Base-by-base conservation (phyloP, 495 filamentous ascomycete genomes). In the Entonaema liquescens region DNA sequence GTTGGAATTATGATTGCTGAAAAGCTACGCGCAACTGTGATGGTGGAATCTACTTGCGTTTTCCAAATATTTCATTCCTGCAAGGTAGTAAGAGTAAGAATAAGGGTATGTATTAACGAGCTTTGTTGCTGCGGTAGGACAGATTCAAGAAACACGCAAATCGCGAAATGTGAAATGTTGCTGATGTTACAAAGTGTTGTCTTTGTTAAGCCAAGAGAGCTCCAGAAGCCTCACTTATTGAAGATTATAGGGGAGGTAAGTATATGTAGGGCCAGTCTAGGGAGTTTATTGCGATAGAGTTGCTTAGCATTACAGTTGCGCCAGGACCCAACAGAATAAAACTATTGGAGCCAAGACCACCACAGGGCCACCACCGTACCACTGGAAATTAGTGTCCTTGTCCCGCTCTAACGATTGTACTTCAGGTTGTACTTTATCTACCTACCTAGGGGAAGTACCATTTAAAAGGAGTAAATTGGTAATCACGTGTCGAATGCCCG, bases 11-110 rank as follows among this genome's bases (percentile, higher is more conserved):
- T 25, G 55, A 65, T 68, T 38, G 50, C 49, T 58, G 65, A 56
- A n/a, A 40, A 68, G 58, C 44, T 73, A 73, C 70, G 65, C 65
- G 65, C 70, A 62, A 73, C 42, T 49, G 40, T 72, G 40, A 55
- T 62, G 50, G 57, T 50, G 49, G 5, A 54, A 33, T 50, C 64
- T 60, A 73, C 50, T 33, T 68, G 52, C 12, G n/a, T 47, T 42
- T 49, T 59, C 57, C 58, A 73, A 57, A 68, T 57, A 65, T 62
- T 62, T 73, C 65, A 68, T 65, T 62, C 56, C 70, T 62, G 29
- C 17, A 11, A 56, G 26, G 17, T 56, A 35, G 35, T 56, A 56
- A 25, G 49, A 28, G 47, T 40, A 47, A 13, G 17, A 8, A 5
- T 33, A 33, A 47, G 19, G 42, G 1, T 47, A 47, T 17, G 42